Evolutionary conservation across 352 stramenopile genomes (phyloP), one percentile per base, ranked within the genome.

Genomic region (Globisporangium solare): DNA sequence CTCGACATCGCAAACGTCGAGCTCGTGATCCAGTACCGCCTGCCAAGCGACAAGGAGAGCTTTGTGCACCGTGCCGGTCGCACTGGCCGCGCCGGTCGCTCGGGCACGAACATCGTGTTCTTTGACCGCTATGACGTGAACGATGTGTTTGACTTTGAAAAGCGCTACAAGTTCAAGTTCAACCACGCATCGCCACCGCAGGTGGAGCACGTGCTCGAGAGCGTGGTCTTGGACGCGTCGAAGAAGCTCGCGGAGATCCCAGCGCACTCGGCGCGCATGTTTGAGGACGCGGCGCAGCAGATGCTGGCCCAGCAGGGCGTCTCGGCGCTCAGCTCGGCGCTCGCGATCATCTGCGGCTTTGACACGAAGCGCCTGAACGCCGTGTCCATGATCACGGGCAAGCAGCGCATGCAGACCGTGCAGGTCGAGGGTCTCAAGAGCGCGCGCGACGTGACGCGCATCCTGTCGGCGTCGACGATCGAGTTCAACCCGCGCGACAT

Each of bases 51-150:
- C 70, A 92, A 95, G 63, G 94, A 98, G 63, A 97, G 85, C 53
- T 98, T 98, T 57, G 88, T 98, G 43, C 94, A 98, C 65, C 89
- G 94, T 35, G 89, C 87, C 20, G 92, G 92, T 17, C 84, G 92
- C 50, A 97, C 92, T 5, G 91, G 92, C 15, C 83, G 92, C 42
- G 92, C 92, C 13, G 82, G 88, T 47, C 85, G 82, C 39, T 82
- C 71, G 24, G 85, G 85, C 31, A 89, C 79, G 35, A 92, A 91
- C 71, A 93, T 88, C 32, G 74, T 98, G 43, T 88, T 92, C 60
- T 92, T 91, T 40, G 84, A 94, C 58, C 72, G 74, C 49, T 70
- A 64, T 27, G 80, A 92, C 41, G 56, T 73, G 3, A 48, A 67
- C 49, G 82, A 94, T n/a, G 74, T 94, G 37, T 54, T 79, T 10